Evolutionary conservation across 2,329 filamentous ascomycete genomes (phyloP).

Genomic region (Colletotrichum agaves): DNA sequence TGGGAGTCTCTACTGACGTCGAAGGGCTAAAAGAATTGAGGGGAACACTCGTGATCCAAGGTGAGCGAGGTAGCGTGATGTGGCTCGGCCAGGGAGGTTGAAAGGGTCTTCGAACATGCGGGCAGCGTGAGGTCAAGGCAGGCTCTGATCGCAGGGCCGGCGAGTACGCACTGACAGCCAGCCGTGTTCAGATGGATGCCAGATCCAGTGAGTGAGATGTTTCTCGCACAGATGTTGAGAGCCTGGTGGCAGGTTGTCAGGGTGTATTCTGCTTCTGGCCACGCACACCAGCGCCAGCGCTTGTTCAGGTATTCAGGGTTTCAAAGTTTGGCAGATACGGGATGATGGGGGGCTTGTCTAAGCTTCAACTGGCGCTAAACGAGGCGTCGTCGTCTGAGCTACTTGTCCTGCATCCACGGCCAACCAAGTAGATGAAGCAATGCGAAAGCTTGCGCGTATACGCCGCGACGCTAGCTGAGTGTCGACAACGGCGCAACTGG

Average conservation of each 20-base stretch:
- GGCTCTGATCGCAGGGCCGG: slow-evolving; percentile 5
- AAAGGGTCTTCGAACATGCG: slow-evolving; percentile 14
- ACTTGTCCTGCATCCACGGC: not conserved
- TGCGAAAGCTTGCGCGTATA: not conserved
- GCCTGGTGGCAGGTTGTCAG: slow-evolving; percentile 17
- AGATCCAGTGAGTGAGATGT: slow-evolving; percentile 2
- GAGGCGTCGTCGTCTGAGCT: slow-evolving; percentile 13
- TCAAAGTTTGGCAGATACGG: slow-evolving; percentile 15
- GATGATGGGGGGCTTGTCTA: slow-evolving; percentile 1
- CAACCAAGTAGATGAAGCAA: not conserved
- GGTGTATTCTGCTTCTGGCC: slow-evolving; percentile 6
- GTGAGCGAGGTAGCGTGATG: not conserved
- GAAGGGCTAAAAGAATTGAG: not conserved
- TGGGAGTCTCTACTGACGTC: not conserved
- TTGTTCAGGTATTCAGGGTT: slow-evolving; percentile 12
- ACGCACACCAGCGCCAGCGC: slow-evolving; percentile 19
- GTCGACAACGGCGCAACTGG: slow-evolving; percentile 11
- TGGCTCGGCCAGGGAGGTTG: slow-evolving; percentile 23
- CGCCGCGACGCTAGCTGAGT: not conserved
- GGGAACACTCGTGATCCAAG: not conserved
- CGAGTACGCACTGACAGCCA: slow-evolving; percentile 18
- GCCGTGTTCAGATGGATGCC: slow-evolving; percentile 17
- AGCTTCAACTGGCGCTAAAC: slow-evolving; percentile 16
- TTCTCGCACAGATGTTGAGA: slow-evolving; percentile 24
- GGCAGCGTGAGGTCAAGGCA: slow-evolving; percentile 2